phyloP scores from a whole-genome alignment of 1,284 basidiomycete genomes.

The Tilletia walkeri region DNA sequence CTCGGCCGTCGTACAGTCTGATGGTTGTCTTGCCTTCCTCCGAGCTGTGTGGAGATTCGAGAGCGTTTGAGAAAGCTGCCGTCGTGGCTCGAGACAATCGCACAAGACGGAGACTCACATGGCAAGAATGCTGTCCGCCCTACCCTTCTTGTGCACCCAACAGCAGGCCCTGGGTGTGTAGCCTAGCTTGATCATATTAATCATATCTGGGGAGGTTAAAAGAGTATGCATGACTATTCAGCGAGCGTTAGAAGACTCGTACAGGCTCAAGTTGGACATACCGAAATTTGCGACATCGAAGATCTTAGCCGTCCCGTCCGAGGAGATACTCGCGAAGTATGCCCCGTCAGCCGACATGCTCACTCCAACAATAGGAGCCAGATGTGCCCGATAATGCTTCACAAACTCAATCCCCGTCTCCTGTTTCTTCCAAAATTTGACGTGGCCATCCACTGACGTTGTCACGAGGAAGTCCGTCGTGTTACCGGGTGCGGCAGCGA shows the following conservation, averaged over 20 bases:
- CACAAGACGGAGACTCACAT: conserved; percentile 62
- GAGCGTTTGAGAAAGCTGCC: not conserved
- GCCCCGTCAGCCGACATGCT: conserved; percentile 89
- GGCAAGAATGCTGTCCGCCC: conserved; percentile 82
- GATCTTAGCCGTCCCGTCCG: conserved; percentile 69
- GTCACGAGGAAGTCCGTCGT: conserved; percentile 76
- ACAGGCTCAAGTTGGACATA: conserved; percentile 55
- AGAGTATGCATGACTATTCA: too few relatives aligned
- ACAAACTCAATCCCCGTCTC: conserved; percentile 55
- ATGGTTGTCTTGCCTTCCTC: conserved; percentile 75
- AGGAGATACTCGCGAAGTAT: conserved; percentile 72
- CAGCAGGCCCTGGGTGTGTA: conserved; percentile 81
- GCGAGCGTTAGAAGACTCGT: too few relatives aligned
- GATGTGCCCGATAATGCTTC: conserved; percentile 71
- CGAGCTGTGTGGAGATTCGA: conserved; percentile 62
- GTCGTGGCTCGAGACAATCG: not conserved
- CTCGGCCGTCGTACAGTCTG: conserved; percentile 87
- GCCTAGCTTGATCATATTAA: conserved; percentile 90
- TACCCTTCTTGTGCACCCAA: conserved; percentile 86
- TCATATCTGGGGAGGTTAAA: conserved; percentile 72
- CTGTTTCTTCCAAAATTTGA: conserved; percentile 99
- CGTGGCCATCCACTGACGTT: conserved; percentile 87
- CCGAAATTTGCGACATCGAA: conserved; percentile 98
- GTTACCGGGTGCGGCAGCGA: conserved; percentile 58
- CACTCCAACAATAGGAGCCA: conserved; percentile 74